These are phyloP conservation scores for Mortierella sp. DNA, from an alignment of 371 early-diverging fungal species.

Conservation along the genomic window DNA sequence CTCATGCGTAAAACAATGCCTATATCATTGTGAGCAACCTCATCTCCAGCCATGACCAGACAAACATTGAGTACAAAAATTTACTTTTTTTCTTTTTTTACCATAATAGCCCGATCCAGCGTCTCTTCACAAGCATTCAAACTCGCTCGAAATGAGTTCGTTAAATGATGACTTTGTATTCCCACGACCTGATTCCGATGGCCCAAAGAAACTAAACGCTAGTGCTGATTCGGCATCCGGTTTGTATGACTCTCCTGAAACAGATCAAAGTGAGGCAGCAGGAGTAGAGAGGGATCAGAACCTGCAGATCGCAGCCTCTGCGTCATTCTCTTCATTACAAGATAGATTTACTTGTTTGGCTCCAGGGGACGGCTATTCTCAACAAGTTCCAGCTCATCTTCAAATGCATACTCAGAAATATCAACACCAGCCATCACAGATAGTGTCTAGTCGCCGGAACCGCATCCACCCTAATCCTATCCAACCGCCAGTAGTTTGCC, in stretches of 20 bases:
- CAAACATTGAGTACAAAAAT: background rate
- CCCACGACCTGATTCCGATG: background rate
- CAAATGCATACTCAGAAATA: background rate
- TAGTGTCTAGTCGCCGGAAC: conserved; percentile 18
- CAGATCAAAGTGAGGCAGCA: background rate
- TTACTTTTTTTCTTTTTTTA: background rate
- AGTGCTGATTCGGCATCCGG: background rate
- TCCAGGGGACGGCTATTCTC: background rate
- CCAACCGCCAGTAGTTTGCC: conserved; percentile 23
- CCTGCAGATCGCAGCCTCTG: background rate
- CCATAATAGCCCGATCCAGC: conserved; percentile 11
- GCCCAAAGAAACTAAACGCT: background rate
- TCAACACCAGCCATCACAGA: background rate
- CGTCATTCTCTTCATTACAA: background rate
- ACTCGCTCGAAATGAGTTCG: conserved; percentile 5
- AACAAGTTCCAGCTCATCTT: background rate
- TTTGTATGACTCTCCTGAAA: background rate
- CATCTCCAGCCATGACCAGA: background rate
- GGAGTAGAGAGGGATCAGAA: background rate
- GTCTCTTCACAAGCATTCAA: conserved; percentile 9
- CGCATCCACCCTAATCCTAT: conserved; percentile 40
- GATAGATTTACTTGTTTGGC: background rate
- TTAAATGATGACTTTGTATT: background rate
- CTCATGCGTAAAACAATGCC: background rate
- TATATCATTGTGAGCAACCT: background rate